A percentile compares a stretch with the other conserved stretches of the same genome.
Evolutionary conservation across 768 basidiomycete genomes (phyloP).

Genomic region (Nidularia pulvinata): DNA sequence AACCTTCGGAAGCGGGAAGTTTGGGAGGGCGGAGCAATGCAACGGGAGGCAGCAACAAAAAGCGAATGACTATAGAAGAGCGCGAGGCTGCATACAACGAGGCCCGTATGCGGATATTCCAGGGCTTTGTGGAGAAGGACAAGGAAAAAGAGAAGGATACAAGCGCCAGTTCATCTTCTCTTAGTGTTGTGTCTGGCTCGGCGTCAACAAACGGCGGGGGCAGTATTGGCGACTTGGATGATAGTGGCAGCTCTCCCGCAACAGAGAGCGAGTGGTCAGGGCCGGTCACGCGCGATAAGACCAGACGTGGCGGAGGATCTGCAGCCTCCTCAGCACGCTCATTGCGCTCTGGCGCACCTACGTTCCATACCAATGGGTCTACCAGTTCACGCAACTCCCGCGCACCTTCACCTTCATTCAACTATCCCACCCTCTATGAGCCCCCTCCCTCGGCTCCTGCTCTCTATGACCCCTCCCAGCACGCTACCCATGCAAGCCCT

Average conservation of each 20-base stretch:
- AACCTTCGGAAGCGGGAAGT: conserved; percentile 82
- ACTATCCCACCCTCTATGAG: conserved; percentile 75
- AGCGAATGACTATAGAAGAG: conserved; percentile 79
- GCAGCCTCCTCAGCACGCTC: conserved; percentile 63
- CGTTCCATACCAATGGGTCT: conserved; percentile 50
- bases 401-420: conserved; percentile 77
- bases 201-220: conserved; percentile 49
- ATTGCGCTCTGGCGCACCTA: conserved; percentile 48
- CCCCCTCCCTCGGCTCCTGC: conserved; percentile 36
- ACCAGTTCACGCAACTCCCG: conserved; percentile 71
- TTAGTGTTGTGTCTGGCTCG: conserved; percentile 71
- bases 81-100: conserved; percentile 90
- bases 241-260: conserved; percentile 67
- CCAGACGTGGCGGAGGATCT: conserved; percentile 42
- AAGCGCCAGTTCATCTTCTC: conserved; percentile 76
- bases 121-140: conserved; percentile 76
- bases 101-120: conserved; percentile 85
- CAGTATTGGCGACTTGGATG: conserved; percentile 66
- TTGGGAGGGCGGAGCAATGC: conserved; percentile 67
- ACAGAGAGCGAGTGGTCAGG: conserved; percentile 84
- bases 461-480: conserved; percentile 49
- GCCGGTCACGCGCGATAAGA: conserved; percentile 42
- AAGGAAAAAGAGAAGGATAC: conserved; percentile 72
- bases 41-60: conserved; percentile 61
- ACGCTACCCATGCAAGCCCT: conserved; percentile 25